Base-by-base conservation (phyloP, 495 filamentous ascomycete species). In the Sordaria brevicollis region DNA sequence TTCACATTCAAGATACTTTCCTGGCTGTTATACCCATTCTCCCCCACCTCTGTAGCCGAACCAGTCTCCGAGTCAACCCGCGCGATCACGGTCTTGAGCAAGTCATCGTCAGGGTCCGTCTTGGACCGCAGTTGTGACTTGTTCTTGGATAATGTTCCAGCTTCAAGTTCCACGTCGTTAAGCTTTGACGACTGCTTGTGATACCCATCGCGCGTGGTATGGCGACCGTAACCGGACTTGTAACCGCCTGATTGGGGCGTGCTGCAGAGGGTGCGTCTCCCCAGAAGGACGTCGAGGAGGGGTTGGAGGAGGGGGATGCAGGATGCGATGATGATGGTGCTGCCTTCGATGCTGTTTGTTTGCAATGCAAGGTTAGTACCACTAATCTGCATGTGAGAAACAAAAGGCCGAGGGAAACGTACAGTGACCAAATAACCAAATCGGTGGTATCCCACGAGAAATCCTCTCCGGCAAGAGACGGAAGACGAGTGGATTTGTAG, bases 281-380 rank as follows among this genome's bases (percentile, higher is more conserved):
- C 49, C 49, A 57, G 25, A 25, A 57, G 11, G 25, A 57, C 49
- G 25, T 85, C 81, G 69, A 79, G 71, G 0, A 86, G 67, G 0
- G 84, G 84, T 35, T 79, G 72, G 2, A 86, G 76, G 57, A 83
- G 77, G 7, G 83, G 84, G 65, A 86, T 83, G 72, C 81, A 85
- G 33, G 82, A 78, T 15, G 84, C 83, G 36, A 85, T 81, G 69
- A 84, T 83, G 69, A 85, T 76, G 35, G 79, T 76, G 73, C 81
- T 81, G 19, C 79, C 81, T 75, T 86, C 83, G 75, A 84, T 75
- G 35, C 81, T 83, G 65, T 72, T 13, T 21, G 38, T 10, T 11
- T 19, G 35, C 25, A 69, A 21, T 49, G 70, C 7, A 11, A 2
- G 37, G 33, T 21, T 31, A 19, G 39, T 9, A n/a, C n/a, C n/a